phyloP scores from a whole-genome alignment of 495 filamentous ascomycete species.

The Xylaria cubensis region DNA sequence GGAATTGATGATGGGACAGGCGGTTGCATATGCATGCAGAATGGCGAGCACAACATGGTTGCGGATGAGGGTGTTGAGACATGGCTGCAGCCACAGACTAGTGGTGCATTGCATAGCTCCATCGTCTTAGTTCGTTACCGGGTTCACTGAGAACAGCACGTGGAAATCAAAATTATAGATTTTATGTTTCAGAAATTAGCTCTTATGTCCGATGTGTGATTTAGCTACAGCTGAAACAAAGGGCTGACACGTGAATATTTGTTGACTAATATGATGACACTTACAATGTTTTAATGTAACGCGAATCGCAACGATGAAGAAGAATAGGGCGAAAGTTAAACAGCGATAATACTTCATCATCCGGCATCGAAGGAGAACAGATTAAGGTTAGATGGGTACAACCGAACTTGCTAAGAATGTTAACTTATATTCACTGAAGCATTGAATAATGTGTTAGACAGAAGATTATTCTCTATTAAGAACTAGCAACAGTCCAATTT shows the following conservation, averaged over 20 bases:
- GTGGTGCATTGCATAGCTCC: conserved; percentile 7
- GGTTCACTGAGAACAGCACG: background rate
- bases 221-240: too few relatives aligned
- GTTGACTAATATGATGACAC: background rate
- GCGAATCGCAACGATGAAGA: background rate
- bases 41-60: conserved; percentile 7
- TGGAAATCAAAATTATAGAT: background rate
- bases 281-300: background rate
- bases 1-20: background rate
- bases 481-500: background rate
- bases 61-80: background rate
- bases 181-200: background rate
- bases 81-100: conserved; percentile 20
- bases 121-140: conserved; percentile 8
- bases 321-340: background rate
- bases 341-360: background rate
- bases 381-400: background rate
- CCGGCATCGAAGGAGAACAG: too few relatives aligned
- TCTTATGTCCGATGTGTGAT: background rate
- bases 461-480: background rate
- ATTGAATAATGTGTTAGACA: background rate
- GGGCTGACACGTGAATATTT: background rate
- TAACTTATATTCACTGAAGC: background rate
- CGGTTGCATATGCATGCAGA: conserved; percentile 28
- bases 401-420: too few relatives aligned